Evolutionary conservation across 2,329 filamentous ascomycete species (phyloP).

Genomic region (Diaporthe batatas): DNA sequence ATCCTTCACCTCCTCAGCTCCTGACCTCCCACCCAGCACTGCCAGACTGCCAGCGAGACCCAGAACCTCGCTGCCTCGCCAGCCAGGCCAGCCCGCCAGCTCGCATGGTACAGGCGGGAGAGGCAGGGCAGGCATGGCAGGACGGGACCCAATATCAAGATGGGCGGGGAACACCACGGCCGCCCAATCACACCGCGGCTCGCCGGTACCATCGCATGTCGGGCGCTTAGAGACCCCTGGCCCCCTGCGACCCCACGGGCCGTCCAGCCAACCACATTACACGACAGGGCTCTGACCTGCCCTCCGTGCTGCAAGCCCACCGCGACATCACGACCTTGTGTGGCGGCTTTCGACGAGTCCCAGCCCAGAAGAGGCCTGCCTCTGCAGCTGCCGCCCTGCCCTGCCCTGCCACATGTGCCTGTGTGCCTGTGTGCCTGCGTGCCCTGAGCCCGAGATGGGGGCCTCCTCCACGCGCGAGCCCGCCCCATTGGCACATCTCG

Average conservation of each 20-base stretch:
- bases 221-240: conserved; percentile 46
- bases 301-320: conserved; percentile 47
- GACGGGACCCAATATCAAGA: conserved; percentile 33
- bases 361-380: conserved; percentile 53
- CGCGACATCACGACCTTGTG: conserved; percentile 42
- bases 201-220: conserved; percentile 31
- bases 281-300: conserved; percentile 45
- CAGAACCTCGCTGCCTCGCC: no score
- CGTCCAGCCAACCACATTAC: conserved; percentile 57
- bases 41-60: neutral
- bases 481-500: conserved; percentile 52
- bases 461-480: conserved; percentile 56
- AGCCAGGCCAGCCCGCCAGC: no score
- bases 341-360: conserved; percentile 50
- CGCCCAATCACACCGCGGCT: conserved; percentile 37
- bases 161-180: conserved; percentile 27
- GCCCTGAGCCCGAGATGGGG: conserved; percentile 38
- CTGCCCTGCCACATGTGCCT: conserved; percentile 34
- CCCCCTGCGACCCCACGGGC: conserved; percentile 45
- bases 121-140: neutral
- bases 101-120: conserved; percentile 9
- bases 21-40: neutral
- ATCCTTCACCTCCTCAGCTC: conserved; percentile 8
- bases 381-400: conserved; percentile 53
- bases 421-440: conserved; percentile 52